Percentiles rank a stretch among this genome's conserved stretches.
Evolutionary conservation across 768 basidiomycete species (phyloP).

Genomic region (Hirschioporus abietinus): DNA sequence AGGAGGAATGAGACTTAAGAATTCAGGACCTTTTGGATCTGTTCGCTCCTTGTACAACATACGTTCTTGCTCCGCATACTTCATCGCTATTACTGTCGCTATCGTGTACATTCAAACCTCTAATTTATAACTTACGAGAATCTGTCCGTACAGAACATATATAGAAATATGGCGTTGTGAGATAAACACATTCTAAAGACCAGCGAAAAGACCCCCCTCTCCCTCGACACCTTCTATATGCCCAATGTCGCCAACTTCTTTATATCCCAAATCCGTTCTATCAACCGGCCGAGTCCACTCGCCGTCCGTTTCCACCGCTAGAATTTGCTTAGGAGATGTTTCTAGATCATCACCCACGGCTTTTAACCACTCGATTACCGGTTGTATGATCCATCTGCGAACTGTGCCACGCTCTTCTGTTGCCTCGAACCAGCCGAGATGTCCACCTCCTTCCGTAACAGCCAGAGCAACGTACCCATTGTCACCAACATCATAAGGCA

Average conservation of each 20-base stretch:
- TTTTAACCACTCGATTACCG: slow-evolving; percentile 42
- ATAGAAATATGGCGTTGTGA: neutral
- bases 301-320: slow-evolving; percentile 45
- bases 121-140: neutral
- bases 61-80: neutral
- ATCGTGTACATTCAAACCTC: neutral
- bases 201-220: slow-evolving; percentile 53
- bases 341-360: slow-evolving; percentile 10
- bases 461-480: slow-evolving; percentile 50
- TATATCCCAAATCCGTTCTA: slow-evolving; percentile 50
- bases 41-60: neutral
- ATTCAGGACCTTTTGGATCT: neutral
- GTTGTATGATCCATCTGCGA: slow-evolving; percentile 58
- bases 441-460: slow-evolving; percentile 62
- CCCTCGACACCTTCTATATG: slow-evolving; percentile 48
- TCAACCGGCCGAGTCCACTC: slow-evolving; percentile 53
- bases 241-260: slow-evolving; percentile 47
- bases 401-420: slow-evolving; percentile 28
- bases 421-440: slow-evolving; percentile 79
- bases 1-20: neutral
- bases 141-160: neutral
- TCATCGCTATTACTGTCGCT: neutral
- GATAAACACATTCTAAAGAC: slow-evolving; percentile 37
- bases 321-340: slow-evolving; percentile 22
- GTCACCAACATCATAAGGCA: slow-evolving; percentile 51